These are phyloP conservation scores for Salix dunnii DNA, from an alignment of 345 rosid species.

Conservation along the genomic window DNA sequence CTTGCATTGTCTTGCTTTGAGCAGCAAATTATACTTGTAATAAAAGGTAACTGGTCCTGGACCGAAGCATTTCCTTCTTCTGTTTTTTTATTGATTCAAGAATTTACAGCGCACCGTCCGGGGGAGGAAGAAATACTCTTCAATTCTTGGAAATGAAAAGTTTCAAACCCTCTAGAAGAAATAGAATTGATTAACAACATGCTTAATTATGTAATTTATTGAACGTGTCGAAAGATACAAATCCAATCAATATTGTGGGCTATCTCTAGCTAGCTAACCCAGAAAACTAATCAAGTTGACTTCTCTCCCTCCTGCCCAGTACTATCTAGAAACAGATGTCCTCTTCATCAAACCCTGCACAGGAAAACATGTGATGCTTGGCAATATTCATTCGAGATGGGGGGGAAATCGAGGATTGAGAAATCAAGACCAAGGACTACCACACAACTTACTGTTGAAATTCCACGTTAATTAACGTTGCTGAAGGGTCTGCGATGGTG, in stretches of 20 bases:
- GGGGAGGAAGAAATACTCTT: background rate
- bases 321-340: background rate
- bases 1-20: background rate
- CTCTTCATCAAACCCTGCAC: background rate
- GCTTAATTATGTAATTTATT: background rate
- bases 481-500: slow-evolving; percentile 31
- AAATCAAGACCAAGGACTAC: background rate
- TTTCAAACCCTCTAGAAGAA: background rate
- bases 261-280: background rate
- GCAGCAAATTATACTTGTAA: background rate
- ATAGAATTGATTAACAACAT: background rate
- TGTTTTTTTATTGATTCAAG: background rate
- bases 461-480: slow-evolving; percentile 38
- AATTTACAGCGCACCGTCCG: background rate
- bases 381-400: background rate
- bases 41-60: no score
- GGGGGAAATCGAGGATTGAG: background rate
- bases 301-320: background rate
- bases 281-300: background rate
- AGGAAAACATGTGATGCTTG: background rate
- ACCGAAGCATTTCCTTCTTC: background rate
- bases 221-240: background rate
- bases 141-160: background rate
- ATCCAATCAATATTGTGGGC: background rate
- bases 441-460: slow-evolving; percentile 36